Conservation (phyloP, 257 asterid genomes). For the Misopates orontium region DNA sequence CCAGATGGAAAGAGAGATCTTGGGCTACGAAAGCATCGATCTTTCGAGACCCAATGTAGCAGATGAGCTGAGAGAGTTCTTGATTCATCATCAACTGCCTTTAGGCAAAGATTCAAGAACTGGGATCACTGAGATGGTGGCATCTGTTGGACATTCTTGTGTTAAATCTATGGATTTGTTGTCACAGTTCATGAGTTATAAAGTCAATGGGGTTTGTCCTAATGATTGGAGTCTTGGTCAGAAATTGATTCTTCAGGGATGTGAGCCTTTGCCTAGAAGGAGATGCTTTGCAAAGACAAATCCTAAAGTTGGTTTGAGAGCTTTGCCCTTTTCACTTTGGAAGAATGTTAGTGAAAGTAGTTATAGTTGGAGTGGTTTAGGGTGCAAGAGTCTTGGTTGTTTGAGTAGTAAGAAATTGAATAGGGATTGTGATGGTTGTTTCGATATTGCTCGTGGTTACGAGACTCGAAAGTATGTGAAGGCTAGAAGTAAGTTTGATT, state of each 20-base stretch:
- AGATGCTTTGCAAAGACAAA: slow-evolving; percentile 56
- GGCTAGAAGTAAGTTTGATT: slow-evolving; percentile 65
- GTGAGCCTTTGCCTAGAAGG: slow-evolving; percentile 76
- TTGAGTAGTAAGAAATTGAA: slow-evolving; percentile 62
- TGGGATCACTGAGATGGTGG: slow-evolving; percentile 89
- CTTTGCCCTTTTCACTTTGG: slow-evolving; percentile 63
- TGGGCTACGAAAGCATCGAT: slow-evolving; percentile 90
- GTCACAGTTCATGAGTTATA: slow-evolving; percentile 56
- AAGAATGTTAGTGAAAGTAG: slow-evolving; percentile 53
- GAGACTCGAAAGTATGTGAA: slow-evolving; percentile 56
- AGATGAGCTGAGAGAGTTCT: slow-evolving; percentile 52
- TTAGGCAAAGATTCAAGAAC: slow-evolving; percentile 87
- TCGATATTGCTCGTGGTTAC: slow-evolving; percentile 48
- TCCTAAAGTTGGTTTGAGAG: slow-evolving; percentile 45
- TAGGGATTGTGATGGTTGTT: slow-evolving; percentile 82
- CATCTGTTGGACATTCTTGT: slow-evolving; percentile 75
- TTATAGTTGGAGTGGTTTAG: slow-evolving; percentile 63
- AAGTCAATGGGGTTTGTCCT: slow-evolving; percentile 59
- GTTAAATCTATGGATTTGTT: slow-evolving; percentile 53
- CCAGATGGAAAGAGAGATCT: slow-evolving; percentile 80
- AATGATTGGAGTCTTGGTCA: slow-evolving; percentile 75
- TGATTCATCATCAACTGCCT: slow-evolving; percentile 61
- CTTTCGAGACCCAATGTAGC: slow-evolving; percentile 67
- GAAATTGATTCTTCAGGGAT: slow-evolving; percentile 56
- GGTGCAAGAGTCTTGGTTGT: slow-evolving; percentile 71